Evolutionary conservation across 176 grass and related monocot genomes (phyloP).

Genomic region (Zizania latifolia): DNA sequence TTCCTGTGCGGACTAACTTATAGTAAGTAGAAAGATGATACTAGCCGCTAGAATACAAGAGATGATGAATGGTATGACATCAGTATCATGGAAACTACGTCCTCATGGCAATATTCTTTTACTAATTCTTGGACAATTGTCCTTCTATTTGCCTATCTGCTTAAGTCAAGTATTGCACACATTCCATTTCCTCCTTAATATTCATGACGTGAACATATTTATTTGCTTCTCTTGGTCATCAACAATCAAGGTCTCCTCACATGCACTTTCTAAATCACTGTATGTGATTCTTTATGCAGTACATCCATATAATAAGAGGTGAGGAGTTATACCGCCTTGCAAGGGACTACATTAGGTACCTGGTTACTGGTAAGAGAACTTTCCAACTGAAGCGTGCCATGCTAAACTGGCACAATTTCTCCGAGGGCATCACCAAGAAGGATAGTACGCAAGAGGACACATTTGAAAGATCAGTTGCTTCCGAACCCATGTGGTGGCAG

Average conservation of each 20-base stretch:
- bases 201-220: not conserved
- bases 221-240: not conserved
- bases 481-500: constrained; percentile 41
- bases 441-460: constrained; percentile 21
- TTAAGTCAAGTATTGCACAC: not conserved
- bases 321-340: constrained; percentile 63
- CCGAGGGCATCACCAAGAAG: constrained; percentile 26
- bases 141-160: not conserved
- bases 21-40: not conserved
- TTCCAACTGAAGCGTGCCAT: constrained; percentile 48
- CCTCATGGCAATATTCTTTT: constrained; percentile 2
- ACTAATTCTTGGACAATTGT: not conserved
- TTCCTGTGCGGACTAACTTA: not conserved
- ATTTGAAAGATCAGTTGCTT: constrained; percentile 15
- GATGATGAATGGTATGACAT: not conserved
- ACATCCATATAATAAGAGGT: constrained; percentile 75
- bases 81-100: not conserved
- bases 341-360: constrained; percentile 70
- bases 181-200: not conserved
- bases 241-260: not conserved
- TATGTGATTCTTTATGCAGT: constrained; percentile 39
- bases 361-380: constrained; percentile 62
- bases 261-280: not conserved
- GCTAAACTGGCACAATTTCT: constrained; percentile 42
- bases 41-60: not conserved